Base-by-base conservation (phyloP, 345 rosid species). In the Gossypium anomalum region DNA sequence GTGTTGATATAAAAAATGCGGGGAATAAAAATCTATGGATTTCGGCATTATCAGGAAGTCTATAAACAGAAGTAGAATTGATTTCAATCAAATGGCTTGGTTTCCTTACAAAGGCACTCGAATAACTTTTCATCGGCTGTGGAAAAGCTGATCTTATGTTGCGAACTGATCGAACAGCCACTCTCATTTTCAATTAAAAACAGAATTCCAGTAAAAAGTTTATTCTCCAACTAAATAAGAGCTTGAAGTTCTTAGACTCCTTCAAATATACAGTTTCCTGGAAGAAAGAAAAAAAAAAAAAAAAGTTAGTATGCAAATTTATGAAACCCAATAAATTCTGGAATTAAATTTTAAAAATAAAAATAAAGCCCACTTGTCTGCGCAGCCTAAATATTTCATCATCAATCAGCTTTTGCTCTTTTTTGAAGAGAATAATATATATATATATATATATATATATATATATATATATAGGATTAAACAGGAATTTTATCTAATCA, bases 121-220 rank as follows among this genome's bases (percentile, higher is more conserved):
- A 80, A 49, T 51, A 74, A 67, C 34, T 23, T 56, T 48, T 73
- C 57, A 72, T 78, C 69, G 77, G 82, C 74, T 70, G 82, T 71
- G 79, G 77, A 44, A 81, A 41, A 80, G 72, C 88, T 74, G 86
- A 80, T 84, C 76, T 83, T 78, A 85, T 22, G 34, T 78, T 78
- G 63, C 82, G 72, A 29, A 86, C 73, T 13, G 85, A 82, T 75
- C 89, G 79, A 82, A 83, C 44, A 73, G 81, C 25, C 49, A 84
- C 83, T 83, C 90, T 88, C 98, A 92, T 92, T 75, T 80, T 85
- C 71, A 75, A 78, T 73, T 57, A 38, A 73, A 29, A 57, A 62
- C 17, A 57, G 25, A 57, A 25, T 23, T 73, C 25, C 67, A 7
- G 14, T 22, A 45, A 45, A n/a, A 44, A 72, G 12, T 47, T 13